Conservation (phyloP, 2,329 filamentous ascomycete species). For the Alternaria sp. region DNA sequence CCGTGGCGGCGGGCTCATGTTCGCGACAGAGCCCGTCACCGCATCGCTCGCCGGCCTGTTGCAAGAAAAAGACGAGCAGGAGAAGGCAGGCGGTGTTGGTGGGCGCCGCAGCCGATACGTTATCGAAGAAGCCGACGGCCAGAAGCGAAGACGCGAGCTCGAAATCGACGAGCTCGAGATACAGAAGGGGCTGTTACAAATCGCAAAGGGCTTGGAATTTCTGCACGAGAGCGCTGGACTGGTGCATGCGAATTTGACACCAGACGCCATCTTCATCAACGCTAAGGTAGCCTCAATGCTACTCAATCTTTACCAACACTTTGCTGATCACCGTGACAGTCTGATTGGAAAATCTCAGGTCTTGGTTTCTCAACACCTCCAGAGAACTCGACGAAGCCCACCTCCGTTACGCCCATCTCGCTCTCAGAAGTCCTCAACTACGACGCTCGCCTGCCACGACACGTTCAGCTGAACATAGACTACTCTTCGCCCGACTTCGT, state of each 20-base stretch:
- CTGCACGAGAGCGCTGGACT: constrained; percentile 93
- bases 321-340: constrained; percentile 59
- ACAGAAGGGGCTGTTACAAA: constrained; percentile 91
- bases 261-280: constrained; percentile 92
- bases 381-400: constrained; percentile 74
- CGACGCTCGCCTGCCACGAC: constrained; percentile 80
- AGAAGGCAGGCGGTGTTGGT: constrained; percentile 70
- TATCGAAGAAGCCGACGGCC: constrained; percentile 78
- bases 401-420: constrained; percentile 79
- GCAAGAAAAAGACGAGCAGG: constrained; percentile 88
- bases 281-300: constrained; percentile 64
- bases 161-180: constrained; percentile 98
- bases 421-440: constrained; percentile 84
- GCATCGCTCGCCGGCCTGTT: constrained; percentile 84
- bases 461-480: constrained; percentile 89
- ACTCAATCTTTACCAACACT: constrained; percentile 6
- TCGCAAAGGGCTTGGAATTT: constrained; percentile 94
- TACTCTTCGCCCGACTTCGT: constrained; percentile 95
- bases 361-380: constrained; percentile 85
- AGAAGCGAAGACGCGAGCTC: constrained; percentile 73
- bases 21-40: constrained; percentile 90
- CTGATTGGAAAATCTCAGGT: constrained; percentile 98
- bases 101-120: constrained; percentile 80
- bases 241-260: constrained; percentile 92
- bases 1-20: constrained; percentile 87